Percentiles rank a stretch among this genome's conserved stretches.
These are phyloP conservation scores for Aspergillus sclerotialis DNA, from an alignment of 2,329 filamentous ascomycete genomes.

Conservation along the genomic window DNA sequence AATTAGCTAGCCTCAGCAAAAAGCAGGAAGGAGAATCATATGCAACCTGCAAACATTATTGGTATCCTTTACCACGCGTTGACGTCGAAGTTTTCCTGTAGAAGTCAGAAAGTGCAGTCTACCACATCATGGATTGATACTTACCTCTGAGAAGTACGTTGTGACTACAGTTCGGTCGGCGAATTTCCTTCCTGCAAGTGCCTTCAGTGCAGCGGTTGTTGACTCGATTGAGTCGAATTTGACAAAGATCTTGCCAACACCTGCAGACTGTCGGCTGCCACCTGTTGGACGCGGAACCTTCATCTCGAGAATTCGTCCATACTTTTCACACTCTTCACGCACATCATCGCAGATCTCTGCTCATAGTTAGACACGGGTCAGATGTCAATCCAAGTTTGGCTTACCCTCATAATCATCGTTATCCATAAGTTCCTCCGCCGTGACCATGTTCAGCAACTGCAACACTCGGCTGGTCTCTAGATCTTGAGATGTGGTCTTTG, in stretches of 20 bases:
- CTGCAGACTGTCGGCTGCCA: slow-evolving; percentile 73
- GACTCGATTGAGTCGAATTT: slow-evolving; percentile 77
- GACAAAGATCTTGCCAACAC: slow-evolving; percentile 96
- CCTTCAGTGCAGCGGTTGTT: slow-evolving; percentile 75
- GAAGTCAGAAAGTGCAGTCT: slow-evolving; percentile 14
- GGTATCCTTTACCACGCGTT: slow-evolving; percentile 64
- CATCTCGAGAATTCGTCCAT: slow-evolving; percentile 73
- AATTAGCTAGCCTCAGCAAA: too few species aligned
- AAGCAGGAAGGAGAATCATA: too few species aligned
- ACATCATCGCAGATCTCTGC: slow-evolving; percentile 96
- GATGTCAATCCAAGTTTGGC: too few species aligned
- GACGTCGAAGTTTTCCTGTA: slow-evolving; percentile 87
- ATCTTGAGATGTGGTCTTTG: slow-evolving; percentile 74
- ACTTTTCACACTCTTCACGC: slow-evolving; percentile 86
- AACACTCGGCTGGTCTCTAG: slow-evolving; percentile 76
- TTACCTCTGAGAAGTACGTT: slow-evolving; percentile 90
- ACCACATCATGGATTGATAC: slow-evolving; percentile 13
- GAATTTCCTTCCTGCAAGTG: slow-evolving; percentile 93
- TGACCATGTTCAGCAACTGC: slow-evolving; percentile 97
- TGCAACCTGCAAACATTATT: background rate
- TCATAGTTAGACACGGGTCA: slow-evolving; percentile 5
- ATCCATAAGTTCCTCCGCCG: slow-evolving; percentile 86
- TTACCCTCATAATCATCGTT: slow-evolving; percentile 91
- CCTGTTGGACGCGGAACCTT: slow-evolving; percentile 86
- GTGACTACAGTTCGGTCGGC: slow-evolving; percentile 92